Base-by-base conservation (phyloP, 2,329 filamentous ascomycete genomes). In the Annulohypoxylon truncatum region DNA sequence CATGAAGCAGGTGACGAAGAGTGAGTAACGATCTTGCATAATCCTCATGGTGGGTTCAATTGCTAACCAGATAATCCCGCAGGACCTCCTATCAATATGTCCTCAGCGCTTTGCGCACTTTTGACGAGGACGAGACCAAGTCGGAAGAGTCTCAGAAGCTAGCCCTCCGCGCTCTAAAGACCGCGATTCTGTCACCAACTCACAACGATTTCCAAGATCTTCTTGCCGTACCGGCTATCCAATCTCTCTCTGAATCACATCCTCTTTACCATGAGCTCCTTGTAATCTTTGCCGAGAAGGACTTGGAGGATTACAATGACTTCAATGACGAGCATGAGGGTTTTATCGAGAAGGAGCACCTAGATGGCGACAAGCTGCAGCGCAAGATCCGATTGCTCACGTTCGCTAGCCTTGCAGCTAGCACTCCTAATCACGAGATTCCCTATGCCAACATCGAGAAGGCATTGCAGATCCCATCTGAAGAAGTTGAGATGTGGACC, bases 381-480 rank as follows among this genome's bases (percentile, higher is more conserved):
- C 93, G 92, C 80, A 99, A 99, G 86, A 97, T 98, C 87, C 93
- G 96, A 73, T 89, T 99, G 47, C 87, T 99, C 64, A 98, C 96
- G 12, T 92, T 99, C 72, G 91, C 95, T 71, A 95, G 92, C 71
- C 86, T 98, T 71, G 94, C 95, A 18, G 93, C 95, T 35, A 89
- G 91, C 72, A 91, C 91, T 20, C 90, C 92, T 66, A 92, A 89
- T 75, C 92, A 95, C 76, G 93, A 96, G 76, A 91, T 99, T 56
- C 91, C 95, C 66, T 99, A 99, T 82, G 85, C 86, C 71, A 88
- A 88, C 76, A 97, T 99, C 77, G 88, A 92, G 71, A 91, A 91
- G 77, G 91, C 93, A 4, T 89, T 99, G 48, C 91, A 96, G 80
- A 90, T 99, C 60, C 89, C 93, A 47, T 77, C 83, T 48, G 90